A percentile compares a stretch with the other conserved stretches of the same genome.
phyloP scores from a whole-genome alignment of 805 yeast genomes.

The Ogataea salicorniae region DNA sequence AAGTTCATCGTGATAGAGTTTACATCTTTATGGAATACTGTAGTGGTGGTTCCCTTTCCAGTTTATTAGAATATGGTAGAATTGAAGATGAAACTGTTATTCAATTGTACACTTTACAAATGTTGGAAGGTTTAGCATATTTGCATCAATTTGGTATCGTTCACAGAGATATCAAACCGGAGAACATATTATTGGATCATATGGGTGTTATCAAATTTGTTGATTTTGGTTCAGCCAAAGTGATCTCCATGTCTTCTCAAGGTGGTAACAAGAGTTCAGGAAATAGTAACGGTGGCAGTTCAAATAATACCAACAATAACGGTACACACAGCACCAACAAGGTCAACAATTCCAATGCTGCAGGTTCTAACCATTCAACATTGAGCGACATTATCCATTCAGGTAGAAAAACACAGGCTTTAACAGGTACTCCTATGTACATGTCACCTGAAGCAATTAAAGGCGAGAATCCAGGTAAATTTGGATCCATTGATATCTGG shows the following conservation, averaged over 20 bases:
- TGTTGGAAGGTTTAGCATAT: slow-evolving; percentile 93
- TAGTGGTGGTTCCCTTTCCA: slow-evolving; percentile 90
- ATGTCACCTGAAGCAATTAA: slow-evolving; percentile 97
- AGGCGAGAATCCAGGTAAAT: slow-evolving; percentile 56
- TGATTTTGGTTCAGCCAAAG: slow-evolving; percentile 97
- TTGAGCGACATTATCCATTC: slow-evolving; percentile 16
- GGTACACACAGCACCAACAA: neutral
- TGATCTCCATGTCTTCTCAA: slow-evolving; percentile 57
- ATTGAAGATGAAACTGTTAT: slow-evolving; percentile 93
- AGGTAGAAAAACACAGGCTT: slow-evolving; percentile 28
- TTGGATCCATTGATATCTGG: slow-evolving; percentile 86
- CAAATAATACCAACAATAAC: neutral
- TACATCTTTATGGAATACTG: slow-evolving; percentile 97
- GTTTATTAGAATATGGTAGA: slow-evolving; percentile 82
- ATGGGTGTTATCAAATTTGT: slow-evolving; percentile 92
- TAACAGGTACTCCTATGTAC: slow-evolving; percentile 97
- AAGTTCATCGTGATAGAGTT: slow-evolving; percentile 92
- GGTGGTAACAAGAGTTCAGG: slow-evolving; percentile 11
- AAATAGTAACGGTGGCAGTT: slow-evolving; percentile 29
- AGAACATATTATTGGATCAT: slow-evolving; percentile 82
- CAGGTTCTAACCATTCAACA: slow-evolving; percentile 10
- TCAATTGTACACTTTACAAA: slow-evolving; percentile 83
- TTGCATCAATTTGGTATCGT: slow-evolving; percentile 91
- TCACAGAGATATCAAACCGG: slow-evolving; percentile 97
- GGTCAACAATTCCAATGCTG: slow-evolving; percentile 2